These are phyloP conservation scores for Vigna trinervia DNA, from an alignment of 306 rosid genomes.

Conservation along the genomic window DNA sequence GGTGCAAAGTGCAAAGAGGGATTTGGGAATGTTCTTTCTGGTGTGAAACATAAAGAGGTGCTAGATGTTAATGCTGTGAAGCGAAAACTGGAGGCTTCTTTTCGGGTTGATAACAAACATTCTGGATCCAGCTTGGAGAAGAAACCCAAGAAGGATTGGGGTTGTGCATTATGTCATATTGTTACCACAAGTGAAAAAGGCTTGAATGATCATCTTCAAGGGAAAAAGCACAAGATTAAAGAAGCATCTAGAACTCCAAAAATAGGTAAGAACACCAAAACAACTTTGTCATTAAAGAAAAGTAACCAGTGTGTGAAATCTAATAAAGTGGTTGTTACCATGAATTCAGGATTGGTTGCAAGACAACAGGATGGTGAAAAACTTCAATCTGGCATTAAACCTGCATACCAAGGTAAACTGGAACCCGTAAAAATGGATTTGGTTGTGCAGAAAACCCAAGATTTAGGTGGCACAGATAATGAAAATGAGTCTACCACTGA, in stretches of 20 bases:
- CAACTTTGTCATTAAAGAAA: slow-evolving; percentile 26
- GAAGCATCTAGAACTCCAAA: slow-evolving; percentile 42
- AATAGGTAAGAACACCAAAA: slow-evolving; percentile 22
- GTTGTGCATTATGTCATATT: not conserved
- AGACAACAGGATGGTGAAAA: slow-evolving; percentile 8
- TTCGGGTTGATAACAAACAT: not conserved
- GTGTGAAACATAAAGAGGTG: not conserved
- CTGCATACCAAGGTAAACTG: not conserved
- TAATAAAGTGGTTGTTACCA: not conserved
- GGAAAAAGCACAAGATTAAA: slow-evolving; percentile 74
- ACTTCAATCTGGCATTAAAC: not conserved
- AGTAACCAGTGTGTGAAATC: slow-evolving; percentile 29
- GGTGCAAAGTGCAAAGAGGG: not conserved
- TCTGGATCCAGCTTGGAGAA: not conserved
- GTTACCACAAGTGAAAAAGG: slow-evolving; percentile 36
- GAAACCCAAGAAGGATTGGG: not conserved
- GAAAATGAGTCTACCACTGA: not conserved
- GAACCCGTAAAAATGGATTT: not conserved
- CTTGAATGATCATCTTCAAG: slow-evolving; percentile 59
- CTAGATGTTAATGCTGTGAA: not conserved
- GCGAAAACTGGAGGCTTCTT: not conserved
- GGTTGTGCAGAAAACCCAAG: not conserved
- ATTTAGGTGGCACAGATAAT: not conserved
- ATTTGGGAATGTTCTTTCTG: not conserved
- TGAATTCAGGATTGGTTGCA: slow-evolving; percentile 35